Evolutionary conservation across 164 flowering plant genomes (phyloP).

Genomic region (Umbilicus rupestris): DNA sequence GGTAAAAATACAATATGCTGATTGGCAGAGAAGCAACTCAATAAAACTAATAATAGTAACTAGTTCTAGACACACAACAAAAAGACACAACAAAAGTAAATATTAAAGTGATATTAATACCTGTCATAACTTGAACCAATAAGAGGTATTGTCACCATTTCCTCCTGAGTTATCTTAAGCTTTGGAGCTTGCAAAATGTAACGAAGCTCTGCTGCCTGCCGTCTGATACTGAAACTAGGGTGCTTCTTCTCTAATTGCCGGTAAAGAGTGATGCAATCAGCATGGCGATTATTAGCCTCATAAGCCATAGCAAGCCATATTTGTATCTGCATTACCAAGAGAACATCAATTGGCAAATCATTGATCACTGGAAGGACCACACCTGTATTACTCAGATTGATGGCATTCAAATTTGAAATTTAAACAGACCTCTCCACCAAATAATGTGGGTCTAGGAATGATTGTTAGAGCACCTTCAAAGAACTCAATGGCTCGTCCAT

Average conservation of each 20-base stretch:
- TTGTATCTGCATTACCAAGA: slow-evolving; percentile 55
- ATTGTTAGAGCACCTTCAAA: slow-evolving; percentile 89
- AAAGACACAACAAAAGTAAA: not conserved
- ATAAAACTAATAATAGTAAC: too few species aligned
- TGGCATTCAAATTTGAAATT: not conserved
- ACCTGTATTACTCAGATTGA: too few species aligned
- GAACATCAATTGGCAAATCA: slow-evolving; percentile 4
- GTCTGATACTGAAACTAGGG: slow-evolving; percentile 63
- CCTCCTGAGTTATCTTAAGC: slow-evolving; percentile 85
- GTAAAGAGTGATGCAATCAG: slow-evolving; percentile 81
- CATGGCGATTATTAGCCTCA: slow-evolving; percentile 86
- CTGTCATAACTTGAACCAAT: slow-evolving; percentile 89
- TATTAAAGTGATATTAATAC: slow-evolving; percentile 18
- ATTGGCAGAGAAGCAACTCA: too few species aligned
- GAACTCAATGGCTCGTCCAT: slow-evolving; percentile 77
- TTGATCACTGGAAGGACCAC: not conserved
- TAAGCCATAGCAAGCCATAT: slow-evolving; percentile 99
- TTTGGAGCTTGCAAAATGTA: slow-evolving; percentile 94
- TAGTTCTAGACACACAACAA: too few species aligned
- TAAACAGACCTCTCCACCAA: slow-evolving; percentile 88
- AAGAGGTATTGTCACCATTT: slow-evolving; percentile 87
- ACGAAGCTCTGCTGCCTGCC: slow-evolving; percentile 83
- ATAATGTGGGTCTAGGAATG: slow-evolving; percentile 71
- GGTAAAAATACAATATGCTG: too few species aligned
- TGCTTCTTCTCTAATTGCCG: slow-evolving; percentile 62